phyloP scores from a whole-genome alignment of 176 grass and related monocot species.

The Bothriochloa decipiens region DNA sequence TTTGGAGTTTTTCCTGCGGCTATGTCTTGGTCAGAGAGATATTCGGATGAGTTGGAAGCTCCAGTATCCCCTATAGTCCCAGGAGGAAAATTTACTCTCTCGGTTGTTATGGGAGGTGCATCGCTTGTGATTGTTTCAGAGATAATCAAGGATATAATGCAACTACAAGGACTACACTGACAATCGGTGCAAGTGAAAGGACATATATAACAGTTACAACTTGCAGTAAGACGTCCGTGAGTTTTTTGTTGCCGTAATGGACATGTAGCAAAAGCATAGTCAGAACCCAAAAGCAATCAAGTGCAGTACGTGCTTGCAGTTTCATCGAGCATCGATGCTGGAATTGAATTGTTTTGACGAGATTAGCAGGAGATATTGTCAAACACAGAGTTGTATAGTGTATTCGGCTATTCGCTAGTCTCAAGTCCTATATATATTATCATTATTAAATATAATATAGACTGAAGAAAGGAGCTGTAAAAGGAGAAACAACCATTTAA shows the following conservation, averaged over 20 bases:
- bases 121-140: constrained; percentile 77
- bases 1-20: constrained; percentile 89
- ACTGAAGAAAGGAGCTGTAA: background rate
- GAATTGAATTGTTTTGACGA: background rate
- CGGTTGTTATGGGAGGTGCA: constrained; percentile 60
- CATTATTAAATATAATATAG: background rate
- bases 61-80: constrained; percentile 60
- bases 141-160: constrained; percentile 68
- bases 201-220: background rate
- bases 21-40: constrained; percentile 99
- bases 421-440: background rate
- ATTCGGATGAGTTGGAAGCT: constrained; percentile 58
- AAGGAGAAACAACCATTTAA: background rate
- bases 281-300: background rate
- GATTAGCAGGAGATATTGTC: background rate
- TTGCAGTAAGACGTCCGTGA: background rate
- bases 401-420: background rate
- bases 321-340: background rate
- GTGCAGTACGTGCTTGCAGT: background rate
- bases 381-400: background rate
- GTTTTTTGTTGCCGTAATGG: background rate
- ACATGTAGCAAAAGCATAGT: constrained; percentile 9
- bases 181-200: background rate
- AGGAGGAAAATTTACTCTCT: constrained; percentile 73
- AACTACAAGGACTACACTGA: constrained; percentile 54